Evolutionary conservation across 2,329 filamentous ascomycete species (phyloP).

Genomic region (Colletotrichum abscissum): DNA sequence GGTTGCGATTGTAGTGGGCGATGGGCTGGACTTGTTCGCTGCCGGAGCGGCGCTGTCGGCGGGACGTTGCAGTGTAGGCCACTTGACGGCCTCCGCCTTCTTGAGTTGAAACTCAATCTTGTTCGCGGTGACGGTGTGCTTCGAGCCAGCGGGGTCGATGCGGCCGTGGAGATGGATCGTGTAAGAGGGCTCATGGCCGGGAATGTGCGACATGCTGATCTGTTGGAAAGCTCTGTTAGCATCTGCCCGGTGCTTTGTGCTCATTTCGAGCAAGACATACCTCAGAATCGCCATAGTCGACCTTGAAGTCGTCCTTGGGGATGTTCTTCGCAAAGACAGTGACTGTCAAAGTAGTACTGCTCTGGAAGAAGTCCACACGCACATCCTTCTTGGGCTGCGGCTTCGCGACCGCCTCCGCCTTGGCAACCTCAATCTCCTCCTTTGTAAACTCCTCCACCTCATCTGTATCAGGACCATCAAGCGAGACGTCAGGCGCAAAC

Average conservation of each 20-base stretch:
- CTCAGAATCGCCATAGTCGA: slow-evolving; percentile 45
- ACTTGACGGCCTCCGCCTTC: slow-evolving; percentile 77
- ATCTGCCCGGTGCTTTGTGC: not conserved
- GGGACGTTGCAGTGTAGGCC: slow-evolving; percentile 56
- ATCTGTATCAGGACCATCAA: slow-evolving; percentile 23
- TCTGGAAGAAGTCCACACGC: slow-evolving; percentile 48
- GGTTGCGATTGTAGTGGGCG: slow-evolving; percentile 20
- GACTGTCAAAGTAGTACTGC: slow-evolving; percentile 46
- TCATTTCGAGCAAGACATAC: slow-evolving; percentile 44
- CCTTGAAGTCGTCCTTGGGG: slow-evolving; percentile 51
- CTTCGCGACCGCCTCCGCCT: not conserved
- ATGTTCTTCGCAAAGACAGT: slow-evolving; percentile 57
- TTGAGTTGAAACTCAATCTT: slow-evolving; percentile 83
- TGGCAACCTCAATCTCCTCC: slow-evolving; percentile 29
- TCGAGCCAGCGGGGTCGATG: slow-evolving; percentile 72
- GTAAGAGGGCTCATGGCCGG: slow-evolving; percentile 33
- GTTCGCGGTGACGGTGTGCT: slow-evolving; percentile 74
- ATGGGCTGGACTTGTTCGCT: not conserved
- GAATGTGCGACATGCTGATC: slow-evolving; percentile 35
- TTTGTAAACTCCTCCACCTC: slow-evolving; percentile 41
- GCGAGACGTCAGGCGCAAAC: slow-evolving; percentile 30
- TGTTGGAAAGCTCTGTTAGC: not conserved
- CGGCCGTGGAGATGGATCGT: slow-evolving; percentile 64
- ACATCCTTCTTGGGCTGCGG: slow-evolving; percentile 41
- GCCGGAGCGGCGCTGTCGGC: slow-evolving; percentile 9